Base-by-base conservation (phyloP, 164 flowering plant species). In the Liquidambar formosana region DNA sequence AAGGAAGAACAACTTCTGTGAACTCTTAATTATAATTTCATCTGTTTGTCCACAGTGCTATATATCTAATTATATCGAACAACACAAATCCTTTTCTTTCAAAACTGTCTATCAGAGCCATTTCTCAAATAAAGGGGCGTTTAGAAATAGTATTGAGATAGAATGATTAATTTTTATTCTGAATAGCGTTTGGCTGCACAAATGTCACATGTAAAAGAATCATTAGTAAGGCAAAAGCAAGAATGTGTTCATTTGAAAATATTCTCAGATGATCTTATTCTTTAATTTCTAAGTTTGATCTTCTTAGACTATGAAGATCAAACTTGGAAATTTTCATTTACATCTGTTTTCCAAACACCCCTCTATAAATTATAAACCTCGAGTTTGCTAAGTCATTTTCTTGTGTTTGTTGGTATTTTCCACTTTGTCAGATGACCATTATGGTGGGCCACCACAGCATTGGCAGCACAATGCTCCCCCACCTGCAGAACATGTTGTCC, bases 381-480 rank as follows among this genome's bases (percentile, higher is more conserved):
- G 53, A 47, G 10, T 28, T 57, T 41, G 28, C 21, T 27, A 11
- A 56, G 22, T 69, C 22, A 41, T 53, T 70, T 62, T 43, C 16
- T 26, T n/a, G 19, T 58, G 62, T 57, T 59, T 54, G 9, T 66
- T 67, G 44, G 3, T 25, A 8, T 2, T n/a, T n/a, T n/a, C n/a
- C n/a, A n/a, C n/a, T n/a, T 71, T 38, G 18, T 8, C 77, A 84
- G 91, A 61, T 67, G 87, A 74, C 12, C 73, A 72, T 27, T 86
- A 83, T 73, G 88, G 82, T 59, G 79, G 65, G 12, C 79, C 51
- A 18, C 89, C 76, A 2, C 86, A 82, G 49, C 83, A 82, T 1
- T 84, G 94, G 94, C 93, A 84, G 26, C 90, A 90, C 10, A 85
- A 74, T 71, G 80, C 72, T 47, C 86, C 84, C 5, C 90, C 90